Conservation (phyloP, 345 rosid genomes). For the Lepidium aucheri region DNA sequence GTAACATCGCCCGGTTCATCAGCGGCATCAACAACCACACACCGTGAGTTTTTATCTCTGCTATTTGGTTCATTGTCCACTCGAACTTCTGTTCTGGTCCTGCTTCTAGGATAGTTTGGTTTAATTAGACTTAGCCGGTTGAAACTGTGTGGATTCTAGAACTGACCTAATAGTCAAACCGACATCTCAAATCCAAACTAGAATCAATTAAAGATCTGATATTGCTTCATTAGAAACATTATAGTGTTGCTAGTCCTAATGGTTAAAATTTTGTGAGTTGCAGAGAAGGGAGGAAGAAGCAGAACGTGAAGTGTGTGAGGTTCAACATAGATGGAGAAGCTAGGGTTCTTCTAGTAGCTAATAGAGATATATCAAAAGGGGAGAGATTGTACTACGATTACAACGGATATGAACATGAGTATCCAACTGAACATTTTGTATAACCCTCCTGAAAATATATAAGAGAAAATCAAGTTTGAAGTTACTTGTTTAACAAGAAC, state of each 20-base stretch:
- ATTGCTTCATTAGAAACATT: background rate
- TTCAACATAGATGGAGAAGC: slow-evolving; percentile 71
- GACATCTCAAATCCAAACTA: background rate
- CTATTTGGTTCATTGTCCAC: background rate
- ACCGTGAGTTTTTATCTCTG: slow-evolving; percentile 42
- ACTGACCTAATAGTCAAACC: background rate
- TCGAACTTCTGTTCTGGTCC: background rate
- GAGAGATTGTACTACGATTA: slow-evolving; percentile 92
- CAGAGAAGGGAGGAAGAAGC: slow-evolving; percentile 96
- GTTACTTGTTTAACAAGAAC: background rate
- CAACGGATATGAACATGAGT: slow-evolving; percentile 83
- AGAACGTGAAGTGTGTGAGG: slow-evolving; percentile 90
- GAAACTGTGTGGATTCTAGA: background rate
- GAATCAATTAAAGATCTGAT: background rate
- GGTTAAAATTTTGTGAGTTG: slow-evolving; percentile 13
- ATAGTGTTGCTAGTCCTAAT: background rate
- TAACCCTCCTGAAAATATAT: slow-evolving; percentile 15
- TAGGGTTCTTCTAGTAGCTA: slow-evolving; percentile 80
- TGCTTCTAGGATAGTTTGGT: background rate
- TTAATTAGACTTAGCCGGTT: background rate
- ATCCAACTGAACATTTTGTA: slow-evolving; percentile 93
- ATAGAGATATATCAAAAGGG: slow-evolving; percentile 67
- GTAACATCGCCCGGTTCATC: slow-evolving; percentile 83
- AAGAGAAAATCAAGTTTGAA: background rate
- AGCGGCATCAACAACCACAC: slow-evolving; percentile 94